Conservation (phyloP, 2,329 filamentous ascomycete genomes). For the Furcasterigmium sp. region DNA sequence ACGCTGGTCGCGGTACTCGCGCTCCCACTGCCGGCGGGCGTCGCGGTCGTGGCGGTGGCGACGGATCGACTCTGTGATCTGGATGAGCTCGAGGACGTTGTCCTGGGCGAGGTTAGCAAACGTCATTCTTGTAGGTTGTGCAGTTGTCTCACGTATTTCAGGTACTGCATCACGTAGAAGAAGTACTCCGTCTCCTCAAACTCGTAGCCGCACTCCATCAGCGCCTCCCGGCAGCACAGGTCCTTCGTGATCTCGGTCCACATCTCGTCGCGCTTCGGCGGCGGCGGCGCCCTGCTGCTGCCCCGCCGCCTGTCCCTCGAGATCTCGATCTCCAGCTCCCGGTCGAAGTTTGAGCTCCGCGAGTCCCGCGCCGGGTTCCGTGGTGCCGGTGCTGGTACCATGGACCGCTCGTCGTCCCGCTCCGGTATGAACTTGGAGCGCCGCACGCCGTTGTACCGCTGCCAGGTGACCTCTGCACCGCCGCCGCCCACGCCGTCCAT, state of each 20-base stretch:
- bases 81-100: conserved; percentile 78
- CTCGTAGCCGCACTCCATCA: conserved; percentile 77
- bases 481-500: conserved; percentile 76
- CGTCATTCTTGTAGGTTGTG: too few species aligned
- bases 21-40: conserved; percentile 54
- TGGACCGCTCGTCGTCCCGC: conserved; percentile 43
- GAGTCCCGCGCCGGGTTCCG: conserved; percentile 22
- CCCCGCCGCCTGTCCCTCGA: conserved; percentile 40
- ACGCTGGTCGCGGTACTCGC: conserved; percentile 41
- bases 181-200: conserved; percentile 87
- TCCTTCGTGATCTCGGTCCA: conserved; percentile 99
- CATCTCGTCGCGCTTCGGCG: conserved; percentile 56
- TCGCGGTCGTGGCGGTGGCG: conserved; percentile 49
- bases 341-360: conserved; percentile 35
- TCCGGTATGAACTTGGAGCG: conserved; percentile 70
- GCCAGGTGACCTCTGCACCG: conserved; percentile 73
- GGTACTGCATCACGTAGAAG: conserved; percentile 90
- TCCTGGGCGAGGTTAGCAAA: conserved; percentile 57
- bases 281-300: conserved; percentile 28
- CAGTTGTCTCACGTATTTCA: conserved; percentile 83
- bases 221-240: conserved; percentile 78
- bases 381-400: conserved; percentile 15
- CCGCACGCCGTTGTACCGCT: conserved; percentile 72
- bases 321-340: conserved; percentile 44
- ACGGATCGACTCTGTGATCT: conserved; percentile 78